These are phyloP conservation scores for Penicillium turbatum DNA, from an alignment of 495 filamentous ascomycete genomes.

Conservation along the genomic window DNA sequence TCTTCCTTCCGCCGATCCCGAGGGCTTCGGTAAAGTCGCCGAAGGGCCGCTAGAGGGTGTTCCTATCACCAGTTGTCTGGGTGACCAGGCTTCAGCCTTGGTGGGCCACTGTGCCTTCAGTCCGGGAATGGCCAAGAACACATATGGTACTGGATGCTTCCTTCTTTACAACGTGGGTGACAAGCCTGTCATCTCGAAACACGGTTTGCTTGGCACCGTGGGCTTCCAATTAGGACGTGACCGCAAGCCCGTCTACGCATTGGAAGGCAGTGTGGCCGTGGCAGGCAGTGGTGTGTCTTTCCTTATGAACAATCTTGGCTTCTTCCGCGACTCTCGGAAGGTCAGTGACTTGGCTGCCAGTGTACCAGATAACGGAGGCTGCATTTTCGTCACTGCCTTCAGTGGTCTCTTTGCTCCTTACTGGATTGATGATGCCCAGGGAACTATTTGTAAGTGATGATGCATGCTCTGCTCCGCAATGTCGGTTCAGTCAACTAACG, in stretches of 20 bases:
- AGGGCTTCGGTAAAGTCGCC: constrained; percentile 67
- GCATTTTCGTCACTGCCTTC: constrained; percentile 93
- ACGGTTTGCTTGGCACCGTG: constrained; percentile 84
- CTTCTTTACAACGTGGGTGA: constrained; percentile 90
- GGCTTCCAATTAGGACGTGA: constrained; percentile 67
- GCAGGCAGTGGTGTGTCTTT: constrained; percentile 89
- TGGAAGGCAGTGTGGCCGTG: constrained; percentile 91
- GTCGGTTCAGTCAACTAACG: constrained; percentile 6
- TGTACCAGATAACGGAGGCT: constrained; percentile 86
- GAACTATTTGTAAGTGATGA: constrained; percentile 68
- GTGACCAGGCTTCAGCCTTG: constrained; percentile 88
- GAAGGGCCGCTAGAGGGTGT: constrained; percentile 66
- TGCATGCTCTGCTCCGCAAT: neutral
- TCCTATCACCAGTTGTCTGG: constrained; percentile 82
- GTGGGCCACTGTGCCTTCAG: constrained; percentile 90
- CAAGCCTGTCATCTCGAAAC: constrained; percentile 84
- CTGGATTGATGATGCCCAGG: constrained; percentile 95
- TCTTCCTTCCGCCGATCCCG: constrained; percentile 74
- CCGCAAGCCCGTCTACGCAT: constrained; percentile 74
- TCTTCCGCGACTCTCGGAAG: constrained; percentile 71
- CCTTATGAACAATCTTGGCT: constrained; percentile 83
- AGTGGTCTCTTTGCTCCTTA: constrained; percentile 96
- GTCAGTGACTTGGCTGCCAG: constrained; percentile 78
- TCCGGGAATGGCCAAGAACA: constrained; percentile 89
- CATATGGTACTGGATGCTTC: constrained; percentile 95